Base-by-base conservation (phyloP, 2,329 filamentous ascomycete genomes). In the Eurotiales sp. region DNA sequence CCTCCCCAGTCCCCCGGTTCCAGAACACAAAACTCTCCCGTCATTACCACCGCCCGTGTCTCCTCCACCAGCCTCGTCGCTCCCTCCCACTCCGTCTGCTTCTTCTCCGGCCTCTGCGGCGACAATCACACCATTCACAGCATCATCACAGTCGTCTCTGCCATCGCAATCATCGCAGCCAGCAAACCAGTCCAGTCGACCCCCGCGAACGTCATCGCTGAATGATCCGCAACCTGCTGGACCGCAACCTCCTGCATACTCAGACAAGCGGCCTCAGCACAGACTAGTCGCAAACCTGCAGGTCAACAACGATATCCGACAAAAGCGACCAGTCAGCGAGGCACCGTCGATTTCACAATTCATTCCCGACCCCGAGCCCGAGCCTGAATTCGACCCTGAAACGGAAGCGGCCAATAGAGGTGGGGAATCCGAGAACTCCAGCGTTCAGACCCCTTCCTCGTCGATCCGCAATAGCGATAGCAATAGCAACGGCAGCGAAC, bases 361-460 rank as follows among this genome's bases (percentile, higher is more conserved):
- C 55, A 67, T 68, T 27, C 66, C 62, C 1, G 63, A 62, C 8
- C 63, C 67, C 4, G 66, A 69, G 21, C 59, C 60, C 2, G 62
- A 56, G 14, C 39, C 52, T 3, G 56, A 54, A 36, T n/a, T 44
- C 57, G 44, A 58, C 49, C 3, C 59, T 54, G 40, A 42, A 23
- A 8, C 39, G 12, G 39, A 23, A 12, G n/a, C 11, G n/a, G n/a
- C n/a, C n/a, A n/a, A n/a, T n/a, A n/a, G n/a, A n/a, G n/a, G n/a
- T n/a, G n/a, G n/a, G n/a, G n/a, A n/a, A n/a, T 19, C 21, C 2
- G 34, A 51, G 30, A 46, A 46, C 37, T 46, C 25, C 32, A 51
- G 49, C 41, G 32, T 34, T 36, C 39, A 43, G 12, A 36, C 50
- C 11, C 39, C 50, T 10, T 37, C 41, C 11, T 34, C 44, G 7